Conservation (phyloP, 129 eudicot species). For the Sambucus nigra region DNA sequence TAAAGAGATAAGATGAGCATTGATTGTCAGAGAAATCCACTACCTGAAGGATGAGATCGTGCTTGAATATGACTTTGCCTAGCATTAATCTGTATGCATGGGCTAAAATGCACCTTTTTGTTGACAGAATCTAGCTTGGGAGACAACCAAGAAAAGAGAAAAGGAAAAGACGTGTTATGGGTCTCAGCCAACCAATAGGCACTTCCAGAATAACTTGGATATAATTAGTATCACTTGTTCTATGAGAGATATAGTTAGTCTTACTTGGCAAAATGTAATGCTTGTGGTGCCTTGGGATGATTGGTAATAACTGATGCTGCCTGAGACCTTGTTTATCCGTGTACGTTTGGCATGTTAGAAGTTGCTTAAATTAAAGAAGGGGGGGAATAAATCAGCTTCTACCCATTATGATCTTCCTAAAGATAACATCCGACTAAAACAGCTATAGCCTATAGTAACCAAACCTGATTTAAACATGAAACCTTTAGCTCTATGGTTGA, state of each 20-base stretch:
- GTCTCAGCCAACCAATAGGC: neutral
- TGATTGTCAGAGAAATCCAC: neutral
- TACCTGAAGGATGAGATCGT: conserved; percentile 72
- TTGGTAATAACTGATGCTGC: conserved; percentile 87
- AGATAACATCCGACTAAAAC: neutral
- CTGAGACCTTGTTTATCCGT: conserved; percentile 88
- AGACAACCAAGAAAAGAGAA: conserved; percentile 4
- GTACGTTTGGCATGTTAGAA: conserved; percentile 85
- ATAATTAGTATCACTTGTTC: conserved; percentile 41
- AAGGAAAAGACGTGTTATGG: conserved; percentile 5
- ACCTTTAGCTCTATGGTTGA: conserved; percentile 57
- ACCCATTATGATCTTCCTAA: neutral
- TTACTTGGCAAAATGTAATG: conserved; percentile 93
- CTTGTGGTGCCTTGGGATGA: conserved; percentile 92
- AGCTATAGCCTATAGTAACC: too few relatives aligned
- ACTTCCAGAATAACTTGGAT: neutral
- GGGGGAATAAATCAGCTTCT: conserved; percentile 17
- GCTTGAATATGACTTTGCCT: conserved; percentile 47
- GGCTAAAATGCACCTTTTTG: conserved; percentile 92
- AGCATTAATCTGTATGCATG: conserved; percentile 46
- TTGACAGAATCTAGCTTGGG: conserved; percentile 54
- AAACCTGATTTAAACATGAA: conserved; percentile 76
- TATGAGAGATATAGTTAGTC: conserved; percentile 7
- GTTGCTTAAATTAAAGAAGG: conserved; percentile 41
- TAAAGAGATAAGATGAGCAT: conserved; percentile 4